Evolutionary conservation across 164 flowering plant genomes (phyloP).

Genomic region (Vitis rupestris): DNA sequence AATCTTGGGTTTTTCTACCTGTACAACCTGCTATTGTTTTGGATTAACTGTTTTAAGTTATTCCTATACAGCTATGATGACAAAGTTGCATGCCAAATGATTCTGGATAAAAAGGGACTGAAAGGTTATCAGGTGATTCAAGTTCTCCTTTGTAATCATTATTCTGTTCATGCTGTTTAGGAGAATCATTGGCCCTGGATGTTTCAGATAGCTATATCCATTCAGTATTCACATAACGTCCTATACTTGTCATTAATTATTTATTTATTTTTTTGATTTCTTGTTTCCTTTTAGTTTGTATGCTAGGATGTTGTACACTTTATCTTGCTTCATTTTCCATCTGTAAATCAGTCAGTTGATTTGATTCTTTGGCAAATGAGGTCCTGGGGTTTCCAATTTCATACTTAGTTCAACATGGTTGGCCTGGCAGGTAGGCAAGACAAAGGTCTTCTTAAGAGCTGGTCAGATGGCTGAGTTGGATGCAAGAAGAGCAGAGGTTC

Average conservation of each 20-base stretch:
- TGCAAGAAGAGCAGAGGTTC: constrained; percentile 90
- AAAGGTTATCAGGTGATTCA: constrained; percentile 76
- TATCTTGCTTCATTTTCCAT: too few species aligned
- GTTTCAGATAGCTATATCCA: too few species aligned
- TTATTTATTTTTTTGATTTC: too few species aligned
- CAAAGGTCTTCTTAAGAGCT: constrained; percentile 93
- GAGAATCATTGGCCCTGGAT: too few species aligned
- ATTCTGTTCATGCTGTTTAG: neutral
- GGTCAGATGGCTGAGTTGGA: constrained; percentile 99
- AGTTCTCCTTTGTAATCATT: neutral
- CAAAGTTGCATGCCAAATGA: constrained; percentile 84
- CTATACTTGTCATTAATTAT: too few species aligned
- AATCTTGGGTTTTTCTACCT: neutral
- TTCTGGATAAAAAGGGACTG: constrained; percentile 81
- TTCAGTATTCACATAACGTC: too few species aligned
- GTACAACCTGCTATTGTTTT: neutral
- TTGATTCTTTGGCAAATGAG: too few species aligned
- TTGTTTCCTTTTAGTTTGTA: too few species aligned
- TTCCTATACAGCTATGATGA: constrained; percentile 71
- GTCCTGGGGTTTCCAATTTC: neutral
- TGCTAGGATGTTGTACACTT: too few species aligned
- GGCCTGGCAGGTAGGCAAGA: constrained; percentile 80
- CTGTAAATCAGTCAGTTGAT: too few species aligned
- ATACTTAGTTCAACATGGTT: constrained; percentile 1
- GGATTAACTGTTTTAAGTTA: neutral